A percentile compares a stretch with the other conserved stretches of the same genome.
Evolutionary conservation across 352 stramenopile genomes (phyloP).

Genomic region (Phytophthora foliorum): DNA sequence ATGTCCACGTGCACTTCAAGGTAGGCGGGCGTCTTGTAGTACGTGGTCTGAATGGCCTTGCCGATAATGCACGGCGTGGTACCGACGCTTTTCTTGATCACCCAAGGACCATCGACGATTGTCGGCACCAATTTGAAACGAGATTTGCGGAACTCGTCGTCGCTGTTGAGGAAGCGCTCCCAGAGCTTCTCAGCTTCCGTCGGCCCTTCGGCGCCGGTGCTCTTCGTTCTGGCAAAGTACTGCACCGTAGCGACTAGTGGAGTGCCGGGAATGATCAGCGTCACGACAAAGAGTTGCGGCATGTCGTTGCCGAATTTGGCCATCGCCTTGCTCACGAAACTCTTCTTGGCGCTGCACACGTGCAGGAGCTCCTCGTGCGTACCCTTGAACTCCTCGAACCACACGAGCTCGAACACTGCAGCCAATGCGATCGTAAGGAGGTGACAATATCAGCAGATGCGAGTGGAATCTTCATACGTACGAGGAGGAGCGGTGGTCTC

Average conservation of each 20-base stretch:
- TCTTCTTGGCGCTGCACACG: slow-evolving; percentile 67
- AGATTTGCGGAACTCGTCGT: slow-evolving; percentile 74
- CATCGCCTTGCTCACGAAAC: slow-evolving; percentile 70
- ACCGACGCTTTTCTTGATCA: slow-evolving; percentile 85
- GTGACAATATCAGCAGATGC: background rate
- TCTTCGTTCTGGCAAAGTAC: slow-evolving; percentile 76
- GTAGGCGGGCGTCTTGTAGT: slow-evolving; percentile 69
- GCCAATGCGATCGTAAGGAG: background rate
- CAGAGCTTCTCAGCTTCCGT: slow-evolving; percentile 60
- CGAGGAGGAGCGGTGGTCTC: slow-evolving; percentile 58
- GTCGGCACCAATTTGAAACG: slow-evolving; percentile 85
- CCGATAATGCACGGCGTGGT: slow-evolving; percentile 81
- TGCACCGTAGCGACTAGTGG: slow-evolving; percentile 74
- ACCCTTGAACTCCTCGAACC: slow-evolving; percentile 83
- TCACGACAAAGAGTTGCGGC: slow-evolving; percentile 79
- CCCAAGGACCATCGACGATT: slow-evolving; percentile 81
- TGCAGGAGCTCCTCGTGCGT: slow-evolving; percentile 74
- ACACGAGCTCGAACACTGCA: slow-evolving; percentile 84
- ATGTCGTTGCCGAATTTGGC: slow-evolving; percentile 76
- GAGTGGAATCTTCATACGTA: slow-evolving; percentile 40
- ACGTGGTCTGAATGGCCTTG: slow-evolving; percentile 72
- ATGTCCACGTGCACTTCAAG: slow-evolving; percentile 85
- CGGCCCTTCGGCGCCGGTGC: slow-evolving; percentile 14
- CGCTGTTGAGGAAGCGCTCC: slow-evolving; percentile 66
- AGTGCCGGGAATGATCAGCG: slow-evolving; percentile 72